Evolutionary conservation across 805 yeast genomes (phyloP), one percentile per base, ranked within the genome.

Genomic region (Yamadazyma insecticola): DNA sequence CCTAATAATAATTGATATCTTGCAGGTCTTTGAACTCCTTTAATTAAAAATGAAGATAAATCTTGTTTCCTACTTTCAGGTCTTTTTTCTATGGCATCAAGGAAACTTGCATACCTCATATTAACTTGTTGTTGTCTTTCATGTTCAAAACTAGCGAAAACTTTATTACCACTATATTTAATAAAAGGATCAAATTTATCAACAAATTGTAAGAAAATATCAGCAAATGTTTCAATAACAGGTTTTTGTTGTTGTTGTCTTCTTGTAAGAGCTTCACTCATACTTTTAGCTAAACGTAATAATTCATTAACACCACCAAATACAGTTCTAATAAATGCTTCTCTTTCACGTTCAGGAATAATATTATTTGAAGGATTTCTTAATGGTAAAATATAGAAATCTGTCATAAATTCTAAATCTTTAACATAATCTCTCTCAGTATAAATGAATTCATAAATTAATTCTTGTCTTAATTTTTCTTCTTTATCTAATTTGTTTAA

Each of bases 401-500:
- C 97, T 26, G 95, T 77, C 47, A 92, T 70, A 43, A 89, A 85
- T 56, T 92, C 98, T 48, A 92, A 67, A 49, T 92, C 96, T 60
- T 88, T 89, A 32, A 92, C 95, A 56, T 89, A 92, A 44, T 92
- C 95, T 37, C 97, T 75, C 62, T 92, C 97, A 2, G 97, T 90
- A 42, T 84, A 84, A 30, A 87, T 84, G 19, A 89, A 81, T 60
- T 92, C 98, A 61, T 87, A 90, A 28, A 92, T 92, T 41, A 89
- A 79, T 50, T 92, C 98, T 57, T 92, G 98, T 41, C 97, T 74
- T 63, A 87, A 87, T 47, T 85, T 81, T 53, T 92, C 98, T 32
- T 66, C 73, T 45, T 86, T 89, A 35, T 85, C 86, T 36, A 90
- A 71, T 28, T 78, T 68, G 35, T 85, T 94, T 51, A 89, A 72